These are phyloP conservation scores for Lignosus rhinocerotis DNA, from an alignment of 1,284 basidiomycete genomes.

Conservation along the genomic window DNA sequence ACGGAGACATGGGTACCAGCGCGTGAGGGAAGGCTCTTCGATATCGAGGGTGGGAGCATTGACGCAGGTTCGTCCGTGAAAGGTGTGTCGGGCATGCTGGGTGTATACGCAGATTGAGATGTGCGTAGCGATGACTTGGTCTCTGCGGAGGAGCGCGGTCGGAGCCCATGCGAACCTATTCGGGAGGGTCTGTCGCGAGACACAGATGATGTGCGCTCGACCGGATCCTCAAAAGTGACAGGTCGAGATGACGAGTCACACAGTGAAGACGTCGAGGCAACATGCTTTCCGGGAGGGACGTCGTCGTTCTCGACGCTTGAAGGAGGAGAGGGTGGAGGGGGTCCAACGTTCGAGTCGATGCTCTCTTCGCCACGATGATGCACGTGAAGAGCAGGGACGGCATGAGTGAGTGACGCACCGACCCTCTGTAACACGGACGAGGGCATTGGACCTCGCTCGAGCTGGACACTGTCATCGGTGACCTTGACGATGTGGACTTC, in stretches of 20 bases:
- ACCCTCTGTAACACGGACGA: conserved; percentile 42
- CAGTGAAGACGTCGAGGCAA: conserved; percentile 15
- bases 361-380: conserved; percentile 18
- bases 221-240: conserved; percentile 37
- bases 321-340: conserved; percentile 68
- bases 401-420: conserved; percentile 38
- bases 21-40: conserved; percentile 17
- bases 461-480: conserved; percentile 45
- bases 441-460: conserved; percentile 42
- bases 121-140: conserved; percentile 44
- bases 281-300: conserved; percentile 7
- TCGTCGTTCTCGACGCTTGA: conserved; percentile 51
- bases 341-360: conserved; percentile 42
- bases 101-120: conserved; percentile 18
- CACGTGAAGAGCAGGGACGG: conserved; percentile 29
- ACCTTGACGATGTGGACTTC: conserved; percentile 56
- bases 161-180: conserved; percentile 17
- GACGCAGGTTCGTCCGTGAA: conserved; percentile 24
- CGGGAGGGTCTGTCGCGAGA: conserved; percentile 25
- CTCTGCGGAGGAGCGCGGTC: conserved; percentile 49
- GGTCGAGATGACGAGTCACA: conserved; percentile 23
- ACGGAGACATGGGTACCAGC: conserved; percentile 37
- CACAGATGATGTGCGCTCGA: conserved; percentile 31
- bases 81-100: conserved; percentile 22
- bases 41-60: conserved; percentile 3